These are phyloP conservation scores for Russula compacta DNA, from an alignment of 768 basidiomycete species.

Conservation along the genomic window DNA sequence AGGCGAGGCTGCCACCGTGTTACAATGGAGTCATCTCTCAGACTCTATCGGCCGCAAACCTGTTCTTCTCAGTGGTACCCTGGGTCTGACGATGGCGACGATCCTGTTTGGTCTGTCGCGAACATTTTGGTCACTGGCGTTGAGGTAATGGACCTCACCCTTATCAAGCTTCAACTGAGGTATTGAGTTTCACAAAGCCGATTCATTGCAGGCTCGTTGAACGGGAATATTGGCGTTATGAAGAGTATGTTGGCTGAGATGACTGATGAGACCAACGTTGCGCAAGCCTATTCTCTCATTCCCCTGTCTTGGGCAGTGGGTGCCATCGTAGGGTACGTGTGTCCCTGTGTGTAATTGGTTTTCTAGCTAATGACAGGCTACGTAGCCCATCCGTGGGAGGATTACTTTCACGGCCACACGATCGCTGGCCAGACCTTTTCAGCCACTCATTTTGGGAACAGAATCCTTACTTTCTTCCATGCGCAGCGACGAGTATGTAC, in stretches of 20 bases:
- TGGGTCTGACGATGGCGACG: slow-evolving; percentile 28
- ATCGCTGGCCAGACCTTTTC: slow-evolving; percentile 17
- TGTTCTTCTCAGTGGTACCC: slow-evolving; percentile 33
- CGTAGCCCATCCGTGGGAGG: slow-evolving; percentile 19
- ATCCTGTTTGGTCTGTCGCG: slow-evolving; percentile 30
- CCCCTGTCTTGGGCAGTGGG: slow-evolving; percentile 24
- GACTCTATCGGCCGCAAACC: slow-evolving; percentile 42
- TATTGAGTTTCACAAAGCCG: not conserved
- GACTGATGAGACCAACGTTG: slow-evolving; percentile 50
- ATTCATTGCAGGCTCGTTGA: slow-evolving; percentile 1
- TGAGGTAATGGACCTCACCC: slow-evolving; percentile 20
- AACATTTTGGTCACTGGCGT: slow-evolving; percentile 24
- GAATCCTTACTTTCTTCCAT: slow-evolving; percentile 27
- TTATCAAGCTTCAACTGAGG: not conserved
- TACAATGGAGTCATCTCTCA: slow-evolving; percentile 40
- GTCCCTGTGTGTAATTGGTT: not conserved
- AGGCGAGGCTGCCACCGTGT: slow-evolving; percentile 36
- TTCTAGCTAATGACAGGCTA: not conserved
- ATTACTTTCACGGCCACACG: slow-evolving; percentile 21
- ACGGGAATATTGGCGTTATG: slow-evolving; percentile 1
- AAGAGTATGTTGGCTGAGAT: slow-evolving; percentile 45
- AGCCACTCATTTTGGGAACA: slow-evolving; percentile 17
- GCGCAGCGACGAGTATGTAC: slow-evolving; percentile 25
- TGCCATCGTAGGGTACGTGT: not conserved
- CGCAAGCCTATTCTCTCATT: slow-evolving; percentile 31